phyloP scores from a whole-genome alignment of 2,329 filamentous ascomycete species.

The Trichoderma atrobrunneum region DNA sequence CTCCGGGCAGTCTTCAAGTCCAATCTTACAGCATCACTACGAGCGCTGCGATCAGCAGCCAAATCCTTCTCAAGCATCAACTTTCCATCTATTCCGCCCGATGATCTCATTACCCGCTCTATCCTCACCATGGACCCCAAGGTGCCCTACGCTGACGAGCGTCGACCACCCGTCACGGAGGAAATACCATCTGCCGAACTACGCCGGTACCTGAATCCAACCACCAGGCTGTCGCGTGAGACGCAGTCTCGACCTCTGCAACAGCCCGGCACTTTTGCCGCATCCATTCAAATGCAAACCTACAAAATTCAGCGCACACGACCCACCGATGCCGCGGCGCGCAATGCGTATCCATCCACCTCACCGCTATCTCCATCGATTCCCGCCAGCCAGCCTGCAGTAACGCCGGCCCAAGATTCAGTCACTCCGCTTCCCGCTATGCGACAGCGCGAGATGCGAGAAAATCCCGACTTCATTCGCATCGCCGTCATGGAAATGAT shows the following conservation, averaged over 20 bases:
- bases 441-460: constrained; percentile 65
- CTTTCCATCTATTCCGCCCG: constrained; percentile 61
- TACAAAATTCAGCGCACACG: constrained; percentile 58
- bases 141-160: constrained; percentile 66
- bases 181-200: constrained; percentile 65
- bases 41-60: constrained; percentile 62
- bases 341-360: constrained; percentile 33
- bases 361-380: constrained; percentile 32
- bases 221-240: constrained; percentile 41
- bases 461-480: constrained; percentile 69
- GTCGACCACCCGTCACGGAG: constrained; percentile 58
- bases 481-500: constrained; percentile 71
- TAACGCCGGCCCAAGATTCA: not conserved
- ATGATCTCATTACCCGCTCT: constrained; percentile 65
- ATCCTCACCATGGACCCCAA: constrained; percentile 65
- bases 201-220: constrained; percentile 66
- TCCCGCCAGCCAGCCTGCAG: constrained; percentile 32
- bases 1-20: constrained; percentile 63
- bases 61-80: constrained; percentile 62
- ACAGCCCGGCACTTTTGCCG: constrained; percentile 50
- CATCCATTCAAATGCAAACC: constrained; percentile 70
- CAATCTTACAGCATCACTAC: constrained; percentile 64
- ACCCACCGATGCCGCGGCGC: constrained; percentile 34
- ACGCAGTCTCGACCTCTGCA: constrained; percentile 29
- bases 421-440: constrained; percentile 39